phyloP scores from a whole-genome alignment of 768 basidiomycete genomes.

The Tricholomella constricta region DNA sequence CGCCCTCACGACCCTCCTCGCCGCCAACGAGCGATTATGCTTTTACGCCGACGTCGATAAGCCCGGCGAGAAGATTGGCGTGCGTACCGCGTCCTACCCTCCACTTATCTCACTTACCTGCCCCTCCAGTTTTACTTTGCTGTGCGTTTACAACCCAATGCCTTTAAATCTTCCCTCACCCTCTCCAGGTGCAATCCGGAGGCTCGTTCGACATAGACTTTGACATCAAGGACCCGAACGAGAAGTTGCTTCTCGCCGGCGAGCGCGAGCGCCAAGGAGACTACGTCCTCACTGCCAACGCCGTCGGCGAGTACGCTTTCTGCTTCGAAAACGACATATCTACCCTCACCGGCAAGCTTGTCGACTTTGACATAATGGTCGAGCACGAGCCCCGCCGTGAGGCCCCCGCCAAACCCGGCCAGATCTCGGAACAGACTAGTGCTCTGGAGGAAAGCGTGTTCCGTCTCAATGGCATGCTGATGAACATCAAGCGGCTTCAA shows the following conservation, averaged over 20 bases:
- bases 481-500: constrained; percentile 90
- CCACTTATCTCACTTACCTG: too few species aligned
- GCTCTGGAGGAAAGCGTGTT: constrained; percentile 96
- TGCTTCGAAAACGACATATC: constrained; percentile 99
- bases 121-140: constrained; percentile 99
- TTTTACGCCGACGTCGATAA: constrained; percentile 98
- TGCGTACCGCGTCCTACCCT: constrained; percentile 37
- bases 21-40: constrained; percentile 82
- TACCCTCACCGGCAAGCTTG: constrained; percentile 89
- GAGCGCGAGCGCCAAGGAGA: constrained; percentile 92
- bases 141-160: constrained; percentile 50
- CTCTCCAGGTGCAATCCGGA: constrained; percentile 85
- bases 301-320: constrained; percentile 88
- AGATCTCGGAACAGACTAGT: constrained; percentile 90
- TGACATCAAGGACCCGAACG: constrained; percentile 88
- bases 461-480: constrained; percentile 82
- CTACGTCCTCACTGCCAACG: constrained; percentile 95
- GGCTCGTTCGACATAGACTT: constrained; percentile 97
- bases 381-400: constrained; percentile 94
- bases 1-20: constrained; percentile 78
- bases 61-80: constrained; percentile 88
- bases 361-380: constrained; percentile 97
- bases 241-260: constrained; percentile 86
- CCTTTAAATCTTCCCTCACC: background rate
- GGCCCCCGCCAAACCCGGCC: constrained; percentile 83